Evolutionary conservation across 306 rosid species (phyloP), one percentile per base, ranked within the genome.

Genomic region (Acacia acuminata): DNA sequence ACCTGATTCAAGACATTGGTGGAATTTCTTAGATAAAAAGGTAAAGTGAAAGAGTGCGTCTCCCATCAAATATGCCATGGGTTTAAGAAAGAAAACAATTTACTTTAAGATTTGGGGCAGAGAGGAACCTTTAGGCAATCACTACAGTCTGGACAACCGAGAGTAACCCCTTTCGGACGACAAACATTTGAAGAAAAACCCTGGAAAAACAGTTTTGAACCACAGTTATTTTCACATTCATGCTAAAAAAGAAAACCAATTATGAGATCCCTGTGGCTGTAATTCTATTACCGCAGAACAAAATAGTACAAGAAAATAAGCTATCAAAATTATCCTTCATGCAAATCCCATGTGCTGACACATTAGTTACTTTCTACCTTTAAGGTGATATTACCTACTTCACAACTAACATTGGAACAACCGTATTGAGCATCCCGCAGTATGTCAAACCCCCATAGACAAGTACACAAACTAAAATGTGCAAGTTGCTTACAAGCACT

Each of bases 141-240:
- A 84, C 84, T 83, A 85, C 94, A 93, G 10, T 88, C 89, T 61
- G 90, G 86, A 82, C 92, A 90, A 80, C 97, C 96, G 48, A 42
- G 82, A 24, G 71, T 34, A 50, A 87, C 93, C 81, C 98, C 93
- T 85, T 93, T 88, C 8, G 92, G 90, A 71, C 83, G 92, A 84
- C 79, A 58, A 84, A 86, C 43, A 75, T 83, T 84, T 76, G 79
- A 70, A 70, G 79, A 79, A 74, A 56, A 63, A 36, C 79, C 87
- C 99, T 93, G 87, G 76, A 87, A 80, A 63, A 77, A 19, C 50
- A 53, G 45, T 50, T 82, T 58, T 40, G 50, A 51, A 44, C 56
- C 43, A 32, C 24, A 66, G 67, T 73, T 51, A 80, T 36, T 79
- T 51, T 74, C 69, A 8, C 71, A 24, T 65, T 36, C 76, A 64